phyloP scores from a whole-genome alignment of 1,284 basidiomycete genomes.

The Ceratorhiza oryzae-sativae region DNA sequence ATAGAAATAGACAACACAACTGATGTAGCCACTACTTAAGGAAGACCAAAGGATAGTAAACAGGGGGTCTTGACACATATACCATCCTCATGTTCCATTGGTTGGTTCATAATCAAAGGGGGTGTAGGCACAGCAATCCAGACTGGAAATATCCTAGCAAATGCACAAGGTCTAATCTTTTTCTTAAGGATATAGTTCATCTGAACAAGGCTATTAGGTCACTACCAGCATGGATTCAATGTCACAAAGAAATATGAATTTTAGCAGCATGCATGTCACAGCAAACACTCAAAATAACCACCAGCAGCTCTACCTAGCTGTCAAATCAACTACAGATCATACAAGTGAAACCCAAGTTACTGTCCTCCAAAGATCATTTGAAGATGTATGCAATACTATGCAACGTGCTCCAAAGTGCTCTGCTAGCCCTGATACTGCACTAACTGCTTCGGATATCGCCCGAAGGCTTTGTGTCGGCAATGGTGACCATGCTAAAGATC shows the following conservation, averaged over 20 bases:
- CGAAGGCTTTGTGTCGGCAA: conserved; percentile 21
- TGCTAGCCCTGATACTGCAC: not conserved
- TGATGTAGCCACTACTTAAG: no score
- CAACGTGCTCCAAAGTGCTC: conserved; percentile 14
- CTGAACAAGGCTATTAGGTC: not conserved
- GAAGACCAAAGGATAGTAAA: no score
- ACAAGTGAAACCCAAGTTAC: conserved; percentile 29
- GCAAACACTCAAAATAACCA: conserved; percentile 9
- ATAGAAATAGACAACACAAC: no score
- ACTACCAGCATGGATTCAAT: conserved; percentile 32
- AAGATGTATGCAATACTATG: conserved; percentile 16
- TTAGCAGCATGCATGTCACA: conserved; percentile 29
- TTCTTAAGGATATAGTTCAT: not conserved
- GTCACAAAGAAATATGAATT: conserved; percentile 21
- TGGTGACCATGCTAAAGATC: conserved; percentile 31
- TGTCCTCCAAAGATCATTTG: not conserved
- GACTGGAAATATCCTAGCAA: not conserved
- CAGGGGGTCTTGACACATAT: no score
- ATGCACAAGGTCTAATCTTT: conserved; percentile 1
- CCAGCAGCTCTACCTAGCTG: conserved; percentile 24
- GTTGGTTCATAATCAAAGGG: conserved; percentile 8
- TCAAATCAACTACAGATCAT: conserved; percentile 31
- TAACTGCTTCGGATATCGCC: conserved; percentile 14
- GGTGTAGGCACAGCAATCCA: conserved; percentile 1
- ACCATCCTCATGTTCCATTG: not conserved